Conservation (phyloP, 129 eudicot genomes). For the Ambrosia trifida region DNA sequence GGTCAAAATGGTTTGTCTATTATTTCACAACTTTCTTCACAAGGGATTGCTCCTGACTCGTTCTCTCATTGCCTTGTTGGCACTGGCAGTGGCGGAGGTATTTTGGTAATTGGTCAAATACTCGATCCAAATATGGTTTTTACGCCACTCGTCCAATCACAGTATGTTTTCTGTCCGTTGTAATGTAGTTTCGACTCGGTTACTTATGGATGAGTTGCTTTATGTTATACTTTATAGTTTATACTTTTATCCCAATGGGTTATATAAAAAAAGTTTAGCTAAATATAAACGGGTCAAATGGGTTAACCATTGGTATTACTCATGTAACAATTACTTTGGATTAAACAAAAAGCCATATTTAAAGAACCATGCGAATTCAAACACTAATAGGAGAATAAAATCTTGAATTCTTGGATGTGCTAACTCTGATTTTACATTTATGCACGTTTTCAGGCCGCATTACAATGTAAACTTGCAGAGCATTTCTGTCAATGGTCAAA, state of each 20-base stretch:
- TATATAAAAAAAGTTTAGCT: not conserved
- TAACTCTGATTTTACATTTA: not conserved
- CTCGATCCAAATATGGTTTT: constrained; percentile 88
- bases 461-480: constrained; percentile 81
- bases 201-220: too few species aligned
- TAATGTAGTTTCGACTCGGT: not conserved
- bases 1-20: constrained; percentile 94
- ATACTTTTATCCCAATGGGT: too few species aligned
- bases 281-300: not conserved
- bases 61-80: constrained; percentile 96
- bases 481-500: constrained; percentile 81
- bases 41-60: constrained; percentile 67
- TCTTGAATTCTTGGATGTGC: not conserved
- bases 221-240: too few species aligned
- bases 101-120: constrained; percentile 86
- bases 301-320: not conserved
- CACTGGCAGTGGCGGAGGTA: constrained; percentile 75
- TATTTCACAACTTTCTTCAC: constrained; percentile 85
- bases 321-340: not conserved
- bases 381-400: not conserved
- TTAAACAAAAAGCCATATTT: not conserved
- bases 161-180: constrained; percentile 58
- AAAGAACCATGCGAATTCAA: constrained; percentile 8
- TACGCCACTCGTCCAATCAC: constrained; percentile 86
- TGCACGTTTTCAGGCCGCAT: constrained; percentile 73